phyloP scores from a whole-genome alignment of 179 eudicot genomes.

The Corrigiola litoralis region DNA sequence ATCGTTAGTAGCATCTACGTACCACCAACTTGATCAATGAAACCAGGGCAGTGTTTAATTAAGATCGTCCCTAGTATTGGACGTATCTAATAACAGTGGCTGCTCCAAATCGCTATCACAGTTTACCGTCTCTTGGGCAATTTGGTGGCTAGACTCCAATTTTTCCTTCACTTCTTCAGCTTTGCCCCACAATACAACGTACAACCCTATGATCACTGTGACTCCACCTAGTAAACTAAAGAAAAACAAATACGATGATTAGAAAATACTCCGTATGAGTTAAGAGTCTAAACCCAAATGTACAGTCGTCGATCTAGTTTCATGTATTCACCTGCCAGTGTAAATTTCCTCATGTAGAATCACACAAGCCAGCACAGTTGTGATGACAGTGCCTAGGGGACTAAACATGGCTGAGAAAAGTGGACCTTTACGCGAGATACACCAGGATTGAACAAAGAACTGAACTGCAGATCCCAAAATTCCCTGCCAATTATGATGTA shows the following conservation, averaged over 20 bases:
- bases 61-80: background rate
- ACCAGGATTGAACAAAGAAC: conserved; percentile 65
- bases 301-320: background rate
- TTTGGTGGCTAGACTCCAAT: background rate
- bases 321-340: conserved; percentile 44
- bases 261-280: too few species aligned
- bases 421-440: conserved; percentile 58
- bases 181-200: conserved; percentile 59
- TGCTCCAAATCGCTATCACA: conserved; percentile 27
- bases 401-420: conserved; percentile 67
- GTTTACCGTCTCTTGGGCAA: too few species aligned
- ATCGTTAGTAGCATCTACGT: too few species aligned
- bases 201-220: conserved; percentile 42
- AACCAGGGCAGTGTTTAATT: too few species aligned
- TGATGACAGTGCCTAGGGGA: conserved; percentile 56
- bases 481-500: too few species aligned
- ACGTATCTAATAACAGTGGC: conserved; percentile 24
- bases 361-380: conserved; percentile 44
- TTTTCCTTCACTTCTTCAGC: conserved; percentile 28
- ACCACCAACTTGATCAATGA: too few species aligned
- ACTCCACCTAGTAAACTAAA: conserved; percentile 42
- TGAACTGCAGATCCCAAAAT: conserved; percentile 51
- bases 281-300: too few species aligned
- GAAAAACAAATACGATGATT: background rate
- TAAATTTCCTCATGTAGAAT: conserved; percentile 53